phyloP scores from a whole-genome alignment of 768 basidiomycete genomes.

The Tylopilus vinaceipallidus region DNA sequence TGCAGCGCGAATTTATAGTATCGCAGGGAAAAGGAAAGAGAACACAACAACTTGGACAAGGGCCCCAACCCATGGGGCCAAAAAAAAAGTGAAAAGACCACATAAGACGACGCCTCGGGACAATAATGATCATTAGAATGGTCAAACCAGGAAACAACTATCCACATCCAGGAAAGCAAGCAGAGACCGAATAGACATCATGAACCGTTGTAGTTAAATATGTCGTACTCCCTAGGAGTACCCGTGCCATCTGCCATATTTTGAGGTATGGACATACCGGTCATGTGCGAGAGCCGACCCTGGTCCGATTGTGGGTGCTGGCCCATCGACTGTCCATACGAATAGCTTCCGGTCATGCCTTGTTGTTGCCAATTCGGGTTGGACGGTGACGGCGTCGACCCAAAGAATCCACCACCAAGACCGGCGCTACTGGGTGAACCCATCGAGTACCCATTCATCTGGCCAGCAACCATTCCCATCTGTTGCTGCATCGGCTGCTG shows the following conservation, averaged over 20 bases:
- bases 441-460: conserved; percentile 36
- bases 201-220: conserved; percentile 57
- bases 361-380: conserved; percentile 30
- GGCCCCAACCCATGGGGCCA: conserved; percentile 8
- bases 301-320: conserved; percentile 29
- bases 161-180: conserved; percentile 17
- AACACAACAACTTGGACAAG: background rate
- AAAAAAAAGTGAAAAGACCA: conserved; percentile 6
- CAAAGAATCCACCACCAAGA: conserved; percentile 24
- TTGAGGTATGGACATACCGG: conserved; percentile 49
- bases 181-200: conserved; percentile 20
- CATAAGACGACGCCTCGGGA: conserved; percentile 26
- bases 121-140: conserved; percentile 26
- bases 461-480: conserved; percentile 34
- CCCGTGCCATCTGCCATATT: conserved; percentile 44
- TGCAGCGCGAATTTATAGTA: conserved; percentile 21
- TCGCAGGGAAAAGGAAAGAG: conserved; percentile 1
- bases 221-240: conserved; percentile 47
- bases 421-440: conserved; percentile 37
- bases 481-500: conserved; percentile 48
- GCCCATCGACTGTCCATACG: conserved; percentile 27
- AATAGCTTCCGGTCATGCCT: conserved; percentile 29
- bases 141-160: conserved; percentile 16
- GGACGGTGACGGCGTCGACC: conserved; percentile 25
- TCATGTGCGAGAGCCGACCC: conserved; percentile 45